Evolutionary conservation across 1,139 yeast genomes (phyloP), one percentile per base, ranked within the genome.

Genomic region (Taphrina pruni): DNA sequence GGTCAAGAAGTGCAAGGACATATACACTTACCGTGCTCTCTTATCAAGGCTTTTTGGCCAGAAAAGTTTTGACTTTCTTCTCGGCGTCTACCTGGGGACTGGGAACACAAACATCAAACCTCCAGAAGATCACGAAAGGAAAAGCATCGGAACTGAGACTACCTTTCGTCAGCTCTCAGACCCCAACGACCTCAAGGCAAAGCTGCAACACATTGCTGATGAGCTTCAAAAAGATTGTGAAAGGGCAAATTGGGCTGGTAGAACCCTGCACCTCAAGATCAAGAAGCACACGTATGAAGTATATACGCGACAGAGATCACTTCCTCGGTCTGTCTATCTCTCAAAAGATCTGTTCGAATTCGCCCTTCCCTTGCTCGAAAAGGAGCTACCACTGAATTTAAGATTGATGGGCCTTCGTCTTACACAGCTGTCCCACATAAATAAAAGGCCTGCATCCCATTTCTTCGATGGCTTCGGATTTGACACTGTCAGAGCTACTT

Each of bases 91-190:
- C 57, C 69, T 74, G 17, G 76, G 76, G 2, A 68, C 74, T 5
- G 76, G 76, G 17, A 66, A 72, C n/a, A 72, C 74, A 3, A 60
- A 51, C 14, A 69, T 74, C 35, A 50, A 65, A 12, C 74, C 75
- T 21, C 62, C 71, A 14, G 73, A 70, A 26, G 70, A 71, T 39
- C 71, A 72, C 57, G 73, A 71, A 38, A 71, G 76, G n/a, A 74
- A 74, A 43, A 73, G 75, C 9, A 66, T 74, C 11, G 72, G 76
- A 20, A 71, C 72, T 20, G 76, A 74, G 65, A 65, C 71, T 17
- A 74, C 76, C 1, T 74, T 74, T 61, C 62, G 66, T 9, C 70
- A 62, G 41, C 62, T 70, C 17, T 65, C 72, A 6, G 71, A 69
- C 21, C 62, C 65, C 7, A 57, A 45, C 2, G 66, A 54, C 12